phyloP scores from a whole-genome alignment of 306 rosid species.

The Herpetospermum pedunculosum region DNA sequence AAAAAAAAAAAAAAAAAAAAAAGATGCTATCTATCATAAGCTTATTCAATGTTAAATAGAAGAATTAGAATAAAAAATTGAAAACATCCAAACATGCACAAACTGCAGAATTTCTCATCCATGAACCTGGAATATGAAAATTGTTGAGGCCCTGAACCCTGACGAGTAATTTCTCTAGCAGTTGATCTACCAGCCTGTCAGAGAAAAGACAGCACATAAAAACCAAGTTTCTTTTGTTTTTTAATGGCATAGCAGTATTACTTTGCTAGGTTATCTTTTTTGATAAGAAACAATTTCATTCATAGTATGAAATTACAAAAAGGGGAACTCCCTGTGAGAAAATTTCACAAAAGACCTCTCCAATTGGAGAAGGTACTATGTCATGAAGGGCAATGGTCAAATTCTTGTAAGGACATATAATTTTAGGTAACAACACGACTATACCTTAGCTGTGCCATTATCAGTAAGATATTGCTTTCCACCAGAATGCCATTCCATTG shows the following conservation, averaged over 20 bases:
- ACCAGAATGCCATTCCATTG: slow-evolving; percentile 24
- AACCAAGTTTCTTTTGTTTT: slow-evolving; percentile 6
- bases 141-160: slow-evolving; percentile 44
- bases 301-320: no score
- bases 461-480: slow-evolving; percentile 27
- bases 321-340: no score
- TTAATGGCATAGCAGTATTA: background rate
- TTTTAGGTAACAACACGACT: background rate
- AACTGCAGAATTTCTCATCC: slow-evolving; percentile 38
- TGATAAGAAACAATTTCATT: no score
- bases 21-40: background rate
- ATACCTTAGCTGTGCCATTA: slow-evolving; percentile 44
- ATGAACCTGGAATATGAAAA: slow-evolving; percentile 36
- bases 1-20: no score
- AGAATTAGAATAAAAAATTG: background rate
- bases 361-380: no score
- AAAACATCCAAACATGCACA: slow-evolving; percentile 29
- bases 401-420: background rate
- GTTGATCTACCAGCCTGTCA: slow-evolving; percentile 48
- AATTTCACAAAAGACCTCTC: no score
- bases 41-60: background rate
- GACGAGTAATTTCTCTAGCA: slow-evolving; percentile 24
- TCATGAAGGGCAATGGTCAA: slow-evolving; percentile 2
- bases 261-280: background rate
- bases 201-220: slow-evolving; percentile 16